Evolutionary conservation across 2,329 filamentous ascomycete genomes (phyloP), one percentile per base, ranked within the genome.

Genomic region (Rutstroemia sp.): DNA sequence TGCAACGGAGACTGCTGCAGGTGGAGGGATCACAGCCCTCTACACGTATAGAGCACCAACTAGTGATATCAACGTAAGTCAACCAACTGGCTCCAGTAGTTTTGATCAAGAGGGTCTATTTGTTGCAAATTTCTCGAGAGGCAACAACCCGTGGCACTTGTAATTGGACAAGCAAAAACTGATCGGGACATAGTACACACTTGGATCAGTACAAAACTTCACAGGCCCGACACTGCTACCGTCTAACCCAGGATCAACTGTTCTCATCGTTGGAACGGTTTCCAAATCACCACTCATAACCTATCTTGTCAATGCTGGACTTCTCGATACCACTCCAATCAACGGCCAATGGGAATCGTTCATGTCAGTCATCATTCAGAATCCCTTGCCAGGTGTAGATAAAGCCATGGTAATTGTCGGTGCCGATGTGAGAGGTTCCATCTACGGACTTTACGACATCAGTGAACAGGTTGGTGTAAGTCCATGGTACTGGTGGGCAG

Each of bases 381-480:
- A 77, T 27, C 85, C 85, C 0, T 68, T 84, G 12, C 73, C 77
- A 2, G 82, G 79, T 19, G 78, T 81, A 23, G 65, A 75, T 0
- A 74, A 75, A 58, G 85, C 85, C 1, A 73, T 89, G 17, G 80
- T 89, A 1, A 83, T 90, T 67, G 83, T 80, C 34, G 86, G 83
- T 10, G 84, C 80, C 65, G 84, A 89, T 67, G 75, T 78, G 45
- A 75, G 85, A 59, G 84, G 83, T 14, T 80, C 83, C 2, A 87
- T 89, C 54, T 89, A 79, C 63, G 86, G 86, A 10, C 73, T 87
- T 19, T 89, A 89, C 70, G 84, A 86, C 61, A 69, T 89, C 48
- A 86, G 82, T 21, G 84, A 88, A 69, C 84, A 89, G 67, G 88
- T 89, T 57, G 86, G 86, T 25, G 84, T 89, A 12, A 86, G 81